Evolutionary conservation across 2,329 filamentous ascomycete genomes (phyloP).

Genomic region (Setomelanomma holmii): DNA sequence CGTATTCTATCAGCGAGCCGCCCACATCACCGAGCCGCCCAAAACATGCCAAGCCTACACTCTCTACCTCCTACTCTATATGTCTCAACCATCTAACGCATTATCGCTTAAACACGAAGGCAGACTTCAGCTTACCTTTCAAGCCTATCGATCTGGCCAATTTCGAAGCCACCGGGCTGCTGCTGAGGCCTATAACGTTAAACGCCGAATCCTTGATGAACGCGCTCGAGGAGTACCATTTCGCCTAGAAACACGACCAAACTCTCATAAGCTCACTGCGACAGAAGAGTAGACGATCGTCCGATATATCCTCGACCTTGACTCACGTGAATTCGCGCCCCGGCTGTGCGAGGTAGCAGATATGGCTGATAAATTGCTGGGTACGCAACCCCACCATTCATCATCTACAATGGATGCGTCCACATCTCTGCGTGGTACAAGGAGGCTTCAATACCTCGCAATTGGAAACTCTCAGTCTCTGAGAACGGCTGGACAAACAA

Average conservation of each 20-base stretch:
- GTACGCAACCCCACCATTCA: neutral
- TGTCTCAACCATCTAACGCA: neutral
- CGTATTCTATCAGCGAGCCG: neutral
- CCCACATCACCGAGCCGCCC: slow-evolving; percentile 1
- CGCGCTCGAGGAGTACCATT: neutral
- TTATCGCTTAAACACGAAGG: neutral
- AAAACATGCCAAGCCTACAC: slow-evolving; percentile 1
- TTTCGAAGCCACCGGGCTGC: neutral
- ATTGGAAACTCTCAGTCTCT: slow-evolving; percentile 18
- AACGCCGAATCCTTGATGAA: neutral
- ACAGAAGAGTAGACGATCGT: slow-evolving; percentile 8
- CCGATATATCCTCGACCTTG: slow-evolving; percentile 12
- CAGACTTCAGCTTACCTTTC: neutral
- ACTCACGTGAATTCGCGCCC: slow-evolving; percentile 10
- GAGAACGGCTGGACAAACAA: slow-evolving; percentile 22
- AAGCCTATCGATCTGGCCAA: neutral
- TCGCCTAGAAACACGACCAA: neutral
- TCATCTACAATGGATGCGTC: too few relatives aligned
- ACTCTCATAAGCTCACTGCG: slow-evolving; percentile 8
- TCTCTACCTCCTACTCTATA: neutral
- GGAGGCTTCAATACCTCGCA: slow-evolving; percentile 14
- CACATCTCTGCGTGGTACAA: slow-evolving; percentile 25
- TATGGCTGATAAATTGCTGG: slow-evolving; percentile 19
- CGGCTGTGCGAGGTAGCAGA: slow-evolving; percentile 7
- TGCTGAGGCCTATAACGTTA: neutral